Base-by-base conservation (phyloP, 202 grass and related monocot genomes). In the Dendrocalamus latiflorus region DNA sequence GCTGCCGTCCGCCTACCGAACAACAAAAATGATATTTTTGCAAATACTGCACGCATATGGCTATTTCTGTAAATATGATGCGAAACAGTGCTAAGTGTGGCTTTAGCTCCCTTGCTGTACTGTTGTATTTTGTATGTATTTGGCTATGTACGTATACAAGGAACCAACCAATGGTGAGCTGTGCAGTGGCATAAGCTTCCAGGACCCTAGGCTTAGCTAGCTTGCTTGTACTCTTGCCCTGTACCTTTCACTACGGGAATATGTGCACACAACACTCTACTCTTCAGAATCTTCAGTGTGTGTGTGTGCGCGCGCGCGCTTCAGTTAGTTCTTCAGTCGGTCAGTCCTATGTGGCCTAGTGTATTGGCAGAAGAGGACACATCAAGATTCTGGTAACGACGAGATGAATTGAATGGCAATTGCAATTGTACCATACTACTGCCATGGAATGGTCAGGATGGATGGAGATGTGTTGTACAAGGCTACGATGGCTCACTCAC, bases 121-220 rank as follows among this genome's bases (percentile, higher is more conserved):
- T 61, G 63, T 41, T 76, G 75, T 80, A 54, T 48, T 33, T 65
- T 51, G 28, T 67, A 62, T 42, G 70, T 10, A 64, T 72, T 9
- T 45, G 10, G 53, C 21, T 24, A 55, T 76, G 17, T 58, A 9
- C 13, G 1, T 33, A 47, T 72, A 15, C 68, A 65, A 62, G 68
- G 58, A 38, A 25, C 76, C 45, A 44, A 1, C 36, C 81, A 76
- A 25, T 28, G 54, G 69, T 89, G 87, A 85, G 87, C 69, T 89
- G 86, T 14, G 75, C 36, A 65, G 80, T 84, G 75, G 68, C 81
- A 74, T 57, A 41, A 56, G 20, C 43, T 56, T 81, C 68, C 68
- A 75, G 17, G 41, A 41, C 63, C 22, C 61, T 49, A 30, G 30
- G 30, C 30, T 30, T 30, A 30, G 30, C 30, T 30, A 56, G 14